phyloP scores from a whole-genome alignment of 352 stramenopile genomes.

The Peronospora farinosa region DNA sequence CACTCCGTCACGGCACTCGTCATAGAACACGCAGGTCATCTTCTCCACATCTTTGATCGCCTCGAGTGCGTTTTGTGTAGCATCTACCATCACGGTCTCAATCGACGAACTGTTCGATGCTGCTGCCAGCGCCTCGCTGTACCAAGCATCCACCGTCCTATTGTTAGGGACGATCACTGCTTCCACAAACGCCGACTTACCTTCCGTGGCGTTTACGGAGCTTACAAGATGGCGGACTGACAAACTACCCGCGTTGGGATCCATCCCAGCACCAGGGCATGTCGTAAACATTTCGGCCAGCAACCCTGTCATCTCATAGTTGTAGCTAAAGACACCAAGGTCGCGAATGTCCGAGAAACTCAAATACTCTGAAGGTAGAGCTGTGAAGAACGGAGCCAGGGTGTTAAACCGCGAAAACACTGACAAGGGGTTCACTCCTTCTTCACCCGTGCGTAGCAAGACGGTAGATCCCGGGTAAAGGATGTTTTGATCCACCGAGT shows the following conservation, averaged over 20 bases:
- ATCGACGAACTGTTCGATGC: slow-evolving; percentile 35
- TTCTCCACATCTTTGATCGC: slow-evolving; percentile 75
- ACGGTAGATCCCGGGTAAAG: slow-evolving; percentile 54
- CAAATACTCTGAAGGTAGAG: slow-evolving; percentile 58
- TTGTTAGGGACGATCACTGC: slow-evolving; percentile 58
- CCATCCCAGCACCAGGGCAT: slow-evolving; percentile 41
- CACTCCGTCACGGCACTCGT: slow-evolving; percentile 74
- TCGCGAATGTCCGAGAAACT: slow-evolving; percentile 68
- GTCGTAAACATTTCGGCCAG: slow-evolving; percentile 69
- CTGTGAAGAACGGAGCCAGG: slow-evolving; percentile 49
- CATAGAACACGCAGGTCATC: slow-evolving; percentile 86
- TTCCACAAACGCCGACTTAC: slow-evolving; percentile 38
- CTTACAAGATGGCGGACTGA: slow-evolving; percentile 29
- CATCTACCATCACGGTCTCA: slow-evolving; percentile 19
- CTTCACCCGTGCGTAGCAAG: slow-evolving; percentile 45
- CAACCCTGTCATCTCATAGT: slow-evolving; percentile 74
- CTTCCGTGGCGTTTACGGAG: slow-evolving; percentile 6
- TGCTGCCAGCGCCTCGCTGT: slow-evolving; percentile 43
- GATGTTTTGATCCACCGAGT: slow-evolving; percentile 41
- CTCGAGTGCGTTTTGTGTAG: slow-evolving; percentile 23
- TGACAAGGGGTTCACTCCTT: slow-evolving; percentile 34
- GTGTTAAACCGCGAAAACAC: slow-evolving; percentile 47
- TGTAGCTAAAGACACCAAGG: slow-evolving; percentile 75
- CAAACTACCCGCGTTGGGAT: slow-evolving; percentile 12
- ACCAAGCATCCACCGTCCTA: slow-evolving; percentile 36